Conservation (phyloP, 148 eudicot genomes). For the Vaccinium macrocarpon region DNA sequence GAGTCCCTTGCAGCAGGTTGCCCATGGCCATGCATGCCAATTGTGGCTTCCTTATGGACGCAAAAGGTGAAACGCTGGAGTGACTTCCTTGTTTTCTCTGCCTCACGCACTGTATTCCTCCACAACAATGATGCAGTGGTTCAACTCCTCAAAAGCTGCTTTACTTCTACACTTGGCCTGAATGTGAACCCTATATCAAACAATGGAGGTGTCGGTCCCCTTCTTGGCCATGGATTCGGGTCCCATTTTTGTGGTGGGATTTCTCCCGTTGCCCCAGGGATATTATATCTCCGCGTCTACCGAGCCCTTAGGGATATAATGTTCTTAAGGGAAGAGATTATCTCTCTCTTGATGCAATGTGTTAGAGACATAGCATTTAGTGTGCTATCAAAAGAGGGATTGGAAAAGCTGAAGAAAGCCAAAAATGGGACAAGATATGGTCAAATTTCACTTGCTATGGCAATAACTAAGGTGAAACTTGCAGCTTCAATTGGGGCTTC, state of each 20-base stretch:
- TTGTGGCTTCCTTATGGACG: conserved; percentile 86
- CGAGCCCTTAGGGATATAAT: conserved; percentile 66
- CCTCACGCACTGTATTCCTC: conserved; percentile 85
- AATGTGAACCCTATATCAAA: conserved; percentile 35
- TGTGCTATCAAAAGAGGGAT: conserved; percentile 32
- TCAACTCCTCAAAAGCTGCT: conserved; percentile 81
- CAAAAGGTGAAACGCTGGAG: conserved; percentile 90
- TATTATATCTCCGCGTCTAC: conserved; percentile 67
- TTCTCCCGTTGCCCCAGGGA: conserved; percentile 87
- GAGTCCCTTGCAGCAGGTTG: conserved; percentile 91
- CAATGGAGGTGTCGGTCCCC: conserved; percentile 68
- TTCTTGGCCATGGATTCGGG: conserved; percentile 86
- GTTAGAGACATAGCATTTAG: conserved; percentile 49
- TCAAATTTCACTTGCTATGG: conserved; percentile 52
- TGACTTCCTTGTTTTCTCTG: conserved; percentile 76
- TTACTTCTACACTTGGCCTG: conserved; percentile 59
- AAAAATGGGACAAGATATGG: conserved; percentile 40
- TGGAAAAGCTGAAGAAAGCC: conserved; percentile 36
- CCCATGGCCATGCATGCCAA: conserved; percentile 97
- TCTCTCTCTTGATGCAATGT: conserved; percentile 63
- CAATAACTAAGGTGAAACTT: conserved; percentile 63
- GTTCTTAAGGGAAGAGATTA: conserved; percentile 71
- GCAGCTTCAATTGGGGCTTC: conserved; percentile 81
- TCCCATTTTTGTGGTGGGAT: conserved; percentile 71
- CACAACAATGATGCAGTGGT: conserved; percentile 74